Evolutionary conservation across 2,329 filamentous ascomycete genomes (phyloP), one percentile per base, ranked within the genome.

Genomic region (Hypoxylon sp.): DNA sequence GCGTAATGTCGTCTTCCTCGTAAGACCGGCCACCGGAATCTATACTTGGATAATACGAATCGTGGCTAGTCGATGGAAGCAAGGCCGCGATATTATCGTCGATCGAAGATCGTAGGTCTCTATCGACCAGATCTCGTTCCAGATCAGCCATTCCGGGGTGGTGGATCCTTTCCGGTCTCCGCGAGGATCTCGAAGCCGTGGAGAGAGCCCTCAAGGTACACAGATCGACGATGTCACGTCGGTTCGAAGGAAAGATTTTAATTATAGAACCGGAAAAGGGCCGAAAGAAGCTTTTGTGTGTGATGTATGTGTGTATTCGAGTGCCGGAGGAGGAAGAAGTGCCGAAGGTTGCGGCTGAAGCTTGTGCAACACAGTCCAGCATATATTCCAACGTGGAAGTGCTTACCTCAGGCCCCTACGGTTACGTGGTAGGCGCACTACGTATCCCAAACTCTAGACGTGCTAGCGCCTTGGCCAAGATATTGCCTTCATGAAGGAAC

Each of bases 211-310:
- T 45, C 28, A 38, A 51, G 36, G 32, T 52, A 48, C 30, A 32
- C 48, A 18, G 32, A 60, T 64, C 66, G 57, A 64, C 46, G 38
- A 32, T 44, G 52, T 51, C 54, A 66, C 66, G 57, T 68, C 59
- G 61, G 54, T 63, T 24, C 54, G 14, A 26, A 33, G 33, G 48
- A 56, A 51, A 51, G 26, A 11, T 7, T 61, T 65, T 62, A 65
- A 68, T 60, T 59, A 64, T 69, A 69, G 66, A 58, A 61, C 46
- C 28, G 24, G 36, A 65, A 54, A 61, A 57, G 56, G 61, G 44
- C 61, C 56, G 65, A 67, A 67, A 32, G 52, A 24, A 9, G 36
- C n/a, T n/a, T 50, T 14, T 42, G 14, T 56, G 12, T 51, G n/a
- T 33, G n/a, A n/a, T n/a, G n/a, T n/a, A n/a, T 11, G 12, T 22